Percentiles rank a stretch among this genome's conserved stretches.
Conservation (phyloP, 2,329 filamentous ascomycete genomes). For the Talaromyces pinophilus region DNA sequence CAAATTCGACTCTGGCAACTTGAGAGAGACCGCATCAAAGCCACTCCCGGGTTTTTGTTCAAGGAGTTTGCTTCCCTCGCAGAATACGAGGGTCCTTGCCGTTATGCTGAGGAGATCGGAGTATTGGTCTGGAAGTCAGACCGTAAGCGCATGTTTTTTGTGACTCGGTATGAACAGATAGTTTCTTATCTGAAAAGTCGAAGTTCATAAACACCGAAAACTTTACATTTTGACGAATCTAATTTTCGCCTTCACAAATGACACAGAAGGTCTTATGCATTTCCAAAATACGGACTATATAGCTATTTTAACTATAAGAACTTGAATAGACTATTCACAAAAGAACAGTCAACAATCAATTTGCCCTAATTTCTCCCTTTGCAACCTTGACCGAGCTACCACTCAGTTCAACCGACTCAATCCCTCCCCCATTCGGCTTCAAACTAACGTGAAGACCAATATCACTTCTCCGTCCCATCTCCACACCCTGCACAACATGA, state of each 20-base stretch:
- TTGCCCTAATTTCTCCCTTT: conserved; percentile 35
- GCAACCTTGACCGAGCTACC: conserved; percentile 40
- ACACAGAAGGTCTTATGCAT: neutral
- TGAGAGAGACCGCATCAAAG: conserved; percentile 90
- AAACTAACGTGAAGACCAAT: conserved; percentile 38
- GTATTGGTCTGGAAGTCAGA: conserved; percentile 88
- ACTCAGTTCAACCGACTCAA: conserved; percentile 38
- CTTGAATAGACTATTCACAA: neutral
- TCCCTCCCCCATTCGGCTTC: conserved; percentile 27
- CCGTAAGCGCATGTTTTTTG: conserved; percentile 80
- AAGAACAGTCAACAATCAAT: neutral
- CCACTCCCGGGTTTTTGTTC: conserved; percentile 81
- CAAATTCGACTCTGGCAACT: conserved; percentile 98
- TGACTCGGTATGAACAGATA: conserved; percentile 86
- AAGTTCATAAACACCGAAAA: neutral
- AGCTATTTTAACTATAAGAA: neutral
- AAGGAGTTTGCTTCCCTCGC: conserved; percentile 77
- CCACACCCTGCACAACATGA: conserved; percentile 64
- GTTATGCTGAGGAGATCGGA: conserved; percentile 83
- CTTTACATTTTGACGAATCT: neutral
- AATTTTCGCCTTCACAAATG: neutral
- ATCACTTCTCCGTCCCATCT: conserved; percentile 60
- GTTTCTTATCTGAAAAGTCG: conserved; percentile 72
- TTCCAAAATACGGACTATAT: neutral
- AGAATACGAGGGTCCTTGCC: conserved; percentile 56